These are phyloP conservation scores for Papilionanthe hybrid DNA, from an alignment of 116 monocot species.

Conservation along the genomic window DNA sequence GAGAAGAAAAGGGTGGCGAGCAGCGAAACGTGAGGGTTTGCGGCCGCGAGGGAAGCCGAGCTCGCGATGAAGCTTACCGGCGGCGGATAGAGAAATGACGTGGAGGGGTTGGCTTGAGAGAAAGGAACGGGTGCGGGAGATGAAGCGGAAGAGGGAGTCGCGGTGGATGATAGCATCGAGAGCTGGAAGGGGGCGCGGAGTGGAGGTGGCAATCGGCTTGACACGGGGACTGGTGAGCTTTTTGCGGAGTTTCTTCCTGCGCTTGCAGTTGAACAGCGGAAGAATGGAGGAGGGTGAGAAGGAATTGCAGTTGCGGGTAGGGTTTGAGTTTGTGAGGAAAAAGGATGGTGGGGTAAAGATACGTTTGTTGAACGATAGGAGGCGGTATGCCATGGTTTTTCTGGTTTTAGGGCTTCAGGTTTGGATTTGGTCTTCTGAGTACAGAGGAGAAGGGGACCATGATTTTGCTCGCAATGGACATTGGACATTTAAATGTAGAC, in stretches of 20 bases:
- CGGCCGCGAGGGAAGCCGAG: slow-evolving; percentile 93
- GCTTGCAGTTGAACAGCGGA: slow-evolving; percentile 45
- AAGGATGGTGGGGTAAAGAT: background rate
- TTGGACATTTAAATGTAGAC: too few species aligned
- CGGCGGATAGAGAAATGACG: slow-evolving; percentile 53
- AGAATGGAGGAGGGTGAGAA: slow-evolving; percentile 20
- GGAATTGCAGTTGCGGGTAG: background rate
- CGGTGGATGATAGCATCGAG: slow-evolving; percentile 60
- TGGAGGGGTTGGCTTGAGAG: slow-evolving; percentile 52
- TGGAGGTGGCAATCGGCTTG: slow-evolving; percentile 52
- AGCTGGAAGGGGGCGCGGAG: slow-evolving; percentile 29
- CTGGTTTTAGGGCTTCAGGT: slow-evolving; percentile 3
- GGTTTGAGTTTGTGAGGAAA: background rate
- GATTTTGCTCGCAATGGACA: too few species aligned
- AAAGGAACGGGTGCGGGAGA: slow-evolving; percentile 63
- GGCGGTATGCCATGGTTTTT: slow-evolving; percentile 1
- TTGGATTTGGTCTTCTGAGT: too few species aligned
- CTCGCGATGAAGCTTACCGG: slow-evolving; percentile 70
- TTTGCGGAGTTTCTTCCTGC: slow-evolving; percentile 62
- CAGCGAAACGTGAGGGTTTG: slow-evolving; percentile 39
- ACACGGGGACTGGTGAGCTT: slow-evolving; percentile 59
- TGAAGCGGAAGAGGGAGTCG: slow-evolving; percentile 71
- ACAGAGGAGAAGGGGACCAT: too few species aligned
- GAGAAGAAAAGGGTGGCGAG: slow-evolving; percentile 64
- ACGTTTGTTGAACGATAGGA: background rate